phyloP scores from a whole-genome alignment of 257 asterid genomes.

The Jasminum sambac region DNA sequence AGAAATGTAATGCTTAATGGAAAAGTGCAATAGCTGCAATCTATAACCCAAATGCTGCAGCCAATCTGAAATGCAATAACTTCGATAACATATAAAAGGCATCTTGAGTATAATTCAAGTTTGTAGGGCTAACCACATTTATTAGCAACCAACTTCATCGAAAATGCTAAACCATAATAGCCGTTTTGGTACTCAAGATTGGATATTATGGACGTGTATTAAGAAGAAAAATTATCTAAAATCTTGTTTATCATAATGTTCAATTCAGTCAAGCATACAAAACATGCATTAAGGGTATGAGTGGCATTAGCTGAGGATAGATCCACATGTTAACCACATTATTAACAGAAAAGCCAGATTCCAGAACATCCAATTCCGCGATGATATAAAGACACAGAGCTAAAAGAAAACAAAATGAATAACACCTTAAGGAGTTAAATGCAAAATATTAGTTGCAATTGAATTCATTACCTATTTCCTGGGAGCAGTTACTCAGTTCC shows the following conservation, averaged over 20 bases:
- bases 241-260: neutral
- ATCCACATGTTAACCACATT: neutral
- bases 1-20: too few relatives aligned
- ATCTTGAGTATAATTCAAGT: too few relatives aligned
- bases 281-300: neutral
- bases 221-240: neutral
- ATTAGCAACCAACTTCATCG: too few relatives aligned
- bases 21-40: too few relatives aligned
- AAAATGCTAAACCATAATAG: neutral
- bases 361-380: neutral
- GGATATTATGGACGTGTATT: neutral
- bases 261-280: neutral
- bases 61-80: neutral
- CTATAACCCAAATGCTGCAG: neutral
- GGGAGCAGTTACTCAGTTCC: conserved; percentile 73
- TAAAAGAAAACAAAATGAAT: conserved; percentile 11
- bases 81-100: neutral
- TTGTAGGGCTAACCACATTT: too few relatives aligned
- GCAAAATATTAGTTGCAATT: conserved; percentile 1
- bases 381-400: conserved; percentile 5
- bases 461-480: conserved; percentile 75
- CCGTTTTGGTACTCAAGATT: neutral
- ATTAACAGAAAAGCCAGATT: conserved; percentile 12
- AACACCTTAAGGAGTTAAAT: conserved; percentile 4
- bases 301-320: neutral